Conservation (phyloP, 345 rosid species). For the Mercurialis annua region DNA sequence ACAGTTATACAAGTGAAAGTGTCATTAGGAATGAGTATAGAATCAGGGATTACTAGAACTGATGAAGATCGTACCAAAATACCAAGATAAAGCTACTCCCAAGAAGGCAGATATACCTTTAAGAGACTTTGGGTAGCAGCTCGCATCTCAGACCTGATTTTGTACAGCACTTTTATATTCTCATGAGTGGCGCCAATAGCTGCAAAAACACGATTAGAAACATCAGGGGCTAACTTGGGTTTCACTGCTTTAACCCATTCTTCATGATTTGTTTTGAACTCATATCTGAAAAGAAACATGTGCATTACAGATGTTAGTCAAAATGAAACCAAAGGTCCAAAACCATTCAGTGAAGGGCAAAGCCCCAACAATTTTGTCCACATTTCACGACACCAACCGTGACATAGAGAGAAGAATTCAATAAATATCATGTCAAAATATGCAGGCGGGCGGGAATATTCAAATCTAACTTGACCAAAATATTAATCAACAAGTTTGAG, state of each 20-base stretch:
- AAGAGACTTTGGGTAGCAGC: conserved; percentile 66
- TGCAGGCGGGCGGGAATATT: neutral
- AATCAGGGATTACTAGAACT: neutral
- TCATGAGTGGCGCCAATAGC: conserved; percentile 54
- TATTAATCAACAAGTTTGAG: neutral
- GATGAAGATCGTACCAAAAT: neutral
- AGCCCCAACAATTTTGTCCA: neutral
- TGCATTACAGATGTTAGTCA: conserved; percentile 13
- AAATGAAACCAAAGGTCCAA: conserved; percentile 4
- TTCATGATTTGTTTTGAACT: conserved; percentile 81
- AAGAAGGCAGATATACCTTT: conserved; percentile 44
- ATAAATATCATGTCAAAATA: neutral
- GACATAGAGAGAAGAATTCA: neutral
- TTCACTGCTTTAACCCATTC: conserved; percentile 78
- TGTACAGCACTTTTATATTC: conserved; percentile 56
- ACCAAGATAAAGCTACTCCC: conserved; percentile 9
- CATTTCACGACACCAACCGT: neutral
- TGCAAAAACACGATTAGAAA: conserved; percentile 45
- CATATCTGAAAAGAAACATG: conserved; percentile 52
- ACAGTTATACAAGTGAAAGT: neutral
- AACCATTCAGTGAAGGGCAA: neutral
- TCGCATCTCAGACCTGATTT: conserved; percentile 75
- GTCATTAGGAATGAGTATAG: neutral
- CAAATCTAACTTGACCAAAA: neutral
- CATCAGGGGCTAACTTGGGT: conserved; percentile 62